Evolutionary conservation across 2,329 filamentous ascomycete genomes (phyloP).

Genomic region (Passalora sequoiae): DNA sequence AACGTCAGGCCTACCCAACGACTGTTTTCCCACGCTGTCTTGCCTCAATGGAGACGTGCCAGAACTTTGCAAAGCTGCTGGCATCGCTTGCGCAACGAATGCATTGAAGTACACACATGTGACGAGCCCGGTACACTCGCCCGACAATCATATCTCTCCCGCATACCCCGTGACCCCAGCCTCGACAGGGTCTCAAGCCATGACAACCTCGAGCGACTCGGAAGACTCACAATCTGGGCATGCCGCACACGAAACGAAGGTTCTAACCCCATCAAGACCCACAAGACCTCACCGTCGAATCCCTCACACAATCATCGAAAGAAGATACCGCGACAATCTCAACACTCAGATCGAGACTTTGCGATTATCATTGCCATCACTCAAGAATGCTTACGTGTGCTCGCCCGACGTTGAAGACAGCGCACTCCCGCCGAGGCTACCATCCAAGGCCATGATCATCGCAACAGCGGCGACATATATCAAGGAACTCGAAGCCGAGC

Average conservation of each 20-base stretch:
- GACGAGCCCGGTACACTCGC: too few relatives aligned
- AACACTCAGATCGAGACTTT: constrained; percentile 44
- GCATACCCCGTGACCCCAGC: constrained; percentile 12
- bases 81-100: constrained; percentile 18
- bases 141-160: constrained; percentile 11
- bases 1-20: constrained; percentile 11
- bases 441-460: constrained; percentile 44
- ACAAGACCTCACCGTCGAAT: constrained; percentile 21
- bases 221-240: constrained; percentile 17
- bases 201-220: constrained; percentile 17
- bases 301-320: constrained; percentile 43
- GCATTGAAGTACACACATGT: background rate
- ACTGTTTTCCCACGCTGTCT: constrained; percentile 21
- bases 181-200: constrained; percentile 11
- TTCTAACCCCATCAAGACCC: constrained; percentile 7
- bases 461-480: constrained; percentile 45
- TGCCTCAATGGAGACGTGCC: constrained; percentile 20
- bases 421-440: constrained; percentile 38
- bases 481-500: constrained; percentile 43
- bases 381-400: constrained; percentile 37
- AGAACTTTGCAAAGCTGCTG: constrained; percentile 19
- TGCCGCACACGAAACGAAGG: background rate
- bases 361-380: constrained; percentile 35
- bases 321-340: constrained; percentile 44
- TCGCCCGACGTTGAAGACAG: constrained; percentile 42